Evolutionary conservation across 2,329 filamentous ascomycete species (phyloP).

Genomic region (Epichloe coenophiala): DNA sequence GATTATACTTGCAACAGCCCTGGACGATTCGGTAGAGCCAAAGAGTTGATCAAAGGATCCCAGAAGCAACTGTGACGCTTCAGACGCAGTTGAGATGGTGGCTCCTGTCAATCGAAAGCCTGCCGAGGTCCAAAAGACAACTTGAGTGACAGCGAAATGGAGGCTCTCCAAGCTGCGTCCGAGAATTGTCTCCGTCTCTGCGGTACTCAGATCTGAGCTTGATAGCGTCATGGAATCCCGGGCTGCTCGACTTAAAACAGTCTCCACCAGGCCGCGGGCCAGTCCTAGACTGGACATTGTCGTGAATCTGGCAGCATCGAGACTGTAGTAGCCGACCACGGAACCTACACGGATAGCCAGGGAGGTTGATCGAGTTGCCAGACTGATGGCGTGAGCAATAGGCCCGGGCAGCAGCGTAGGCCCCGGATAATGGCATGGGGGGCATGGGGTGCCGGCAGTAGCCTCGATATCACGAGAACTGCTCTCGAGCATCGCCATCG

Average conservation of each 20-base stretch:
- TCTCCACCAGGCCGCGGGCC: conserved; percentile 39
- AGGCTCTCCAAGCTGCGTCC: conserved; percentile 42
- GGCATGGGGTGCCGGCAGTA: conserved; percentile 4
- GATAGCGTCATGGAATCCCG: conserved; percentile 33
- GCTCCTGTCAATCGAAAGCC: conserved; percentile 45
- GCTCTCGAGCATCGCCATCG: conserved; percentile 1
- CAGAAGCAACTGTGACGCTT: conserved; percentile 43
- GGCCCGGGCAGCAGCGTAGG: conserved; percentile 42
- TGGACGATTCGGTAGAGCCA: conserved; percentile 55
- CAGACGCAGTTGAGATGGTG: conserved; percentile 38
- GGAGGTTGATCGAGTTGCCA: conserved; percentile 47
- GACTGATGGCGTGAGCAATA: conserved; percentile 44
- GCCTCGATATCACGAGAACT: conserved; percentile 4
- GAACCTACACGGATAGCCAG: conserved; percentile 41
- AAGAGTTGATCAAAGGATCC: conserved; percentile 50
- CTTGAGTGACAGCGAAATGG: conserved; percentile 42
- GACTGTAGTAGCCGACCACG: conserved; percentile 35
- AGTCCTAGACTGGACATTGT: conserved; percentile 45
- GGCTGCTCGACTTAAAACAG: conserved; percentile 38
- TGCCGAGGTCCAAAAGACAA: conserved; percentile 48
- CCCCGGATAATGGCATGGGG: conserved; percentile 11
- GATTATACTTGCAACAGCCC: conserved; percentile 54
- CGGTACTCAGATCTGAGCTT: conserved; percentile 30
- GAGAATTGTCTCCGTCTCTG: conserved; percentile 42
- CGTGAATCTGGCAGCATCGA: conserved; percentile 40